phyloP scores from a whole-genome alignment of 257 asterid genomes.

The Fraxinus americana region DNA sequence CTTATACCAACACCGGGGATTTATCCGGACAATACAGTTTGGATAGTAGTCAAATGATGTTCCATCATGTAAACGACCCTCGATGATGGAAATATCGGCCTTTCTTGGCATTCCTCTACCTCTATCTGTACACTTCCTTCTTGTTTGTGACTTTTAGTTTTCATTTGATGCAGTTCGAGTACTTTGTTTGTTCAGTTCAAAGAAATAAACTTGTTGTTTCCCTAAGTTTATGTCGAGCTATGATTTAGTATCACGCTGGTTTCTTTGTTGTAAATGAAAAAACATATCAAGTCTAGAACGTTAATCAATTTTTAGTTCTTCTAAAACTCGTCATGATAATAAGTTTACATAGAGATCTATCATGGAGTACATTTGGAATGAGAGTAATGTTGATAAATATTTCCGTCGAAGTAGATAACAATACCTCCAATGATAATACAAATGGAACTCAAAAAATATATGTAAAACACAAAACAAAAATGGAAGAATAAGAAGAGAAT shows the following conservation, averaged over 20 bases:
- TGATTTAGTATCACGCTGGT: too few species aligned
- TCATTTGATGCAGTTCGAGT: background rate
- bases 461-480: too few species aligned
- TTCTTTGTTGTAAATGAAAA: too few species aligned
- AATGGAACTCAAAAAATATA: too few species aligned
- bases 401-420: too few species aligned
- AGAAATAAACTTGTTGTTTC: too few species aligned
- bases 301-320: background rate
- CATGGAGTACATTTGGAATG: background rate
- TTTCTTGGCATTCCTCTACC: background rate
- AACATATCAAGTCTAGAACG: background rate
- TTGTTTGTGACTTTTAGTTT: background rate
- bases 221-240: too few species aligned
- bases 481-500: too few species aligned
- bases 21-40: conserved; percentile 41
- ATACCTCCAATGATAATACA: too few species aligned
- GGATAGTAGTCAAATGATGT: conserved; percentile 32
- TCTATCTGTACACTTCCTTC: background rate
- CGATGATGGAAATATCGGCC: conserved; percentile 29
- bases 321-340: background rate
- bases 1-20: conserved; percentile 28
- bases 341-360: background rate
- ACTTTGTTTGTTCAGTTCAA: too few species aligned
- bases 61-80: conserved; percentile 37
- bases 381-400: too few species aligned